phyloP scores from a whole-genome alignment of 345 rosid species.

The Eucalyptus leucophloia region DNA sequence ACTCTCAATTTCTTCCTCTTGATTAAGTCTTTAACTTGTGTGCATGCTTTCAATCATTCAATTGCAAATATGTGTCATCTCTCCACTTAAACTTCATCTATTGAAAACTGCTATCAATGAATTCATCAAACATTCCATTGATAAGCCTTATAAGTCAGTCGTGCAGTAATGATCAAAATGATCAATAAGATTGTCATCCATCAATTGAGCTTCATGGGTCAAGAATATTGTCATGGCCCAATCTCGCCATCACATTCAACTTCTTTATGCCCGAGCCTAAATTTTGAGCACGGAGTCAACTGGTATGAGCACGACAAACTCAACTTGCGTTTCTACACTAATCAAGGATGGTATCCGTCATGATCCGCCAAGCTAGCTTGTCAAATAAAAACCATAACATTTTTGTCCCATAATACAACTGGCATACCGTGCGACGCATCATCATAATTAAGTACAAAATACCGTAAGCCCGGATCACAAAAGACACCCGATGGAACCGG shows the following conservation, averaged over 20 bases:
- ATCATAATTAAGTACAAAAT: not conserved
- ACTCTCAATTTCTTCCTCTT: rapidly evolving
- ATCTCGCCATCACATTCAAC: not conserved
- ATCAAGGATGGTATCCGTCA: not conserved
- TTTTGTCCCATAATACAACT: not conserved
- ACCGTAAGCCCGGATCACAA: not conserved
- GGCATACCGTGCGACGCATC: not conserved
- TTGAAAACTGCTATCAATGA: rapidly evolving
- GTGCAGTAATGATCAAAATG: rapidly evolving
- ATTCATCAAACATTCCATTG: not conserved
- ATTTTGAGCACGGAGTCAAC: not conserved
- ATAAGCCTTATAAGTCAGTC: rapidly evolving
- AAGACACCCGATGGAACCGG: not conserved
- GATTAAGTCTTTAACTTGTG: not conserved
- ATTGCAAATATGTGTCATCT: rapidly evolving
- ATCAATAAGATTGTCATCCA: not conserved
- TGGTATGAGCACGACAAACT: not conserved
- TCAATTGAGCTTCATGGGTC: not conserved
- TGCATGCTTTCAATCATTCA: not conserved
- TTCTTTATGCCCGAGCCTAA: not conserved
- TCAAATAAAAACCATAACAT: not conserved
- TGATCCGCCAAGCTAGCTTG: no score
- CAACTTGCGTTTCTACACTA: not conserved
- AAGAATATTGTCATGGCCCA: not conserved
- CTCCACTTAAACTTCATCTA: not conserved